phyloP scores from a whole-genome alignment of 345 rosid species.

The Lumnitzera racemosa region DNA sequence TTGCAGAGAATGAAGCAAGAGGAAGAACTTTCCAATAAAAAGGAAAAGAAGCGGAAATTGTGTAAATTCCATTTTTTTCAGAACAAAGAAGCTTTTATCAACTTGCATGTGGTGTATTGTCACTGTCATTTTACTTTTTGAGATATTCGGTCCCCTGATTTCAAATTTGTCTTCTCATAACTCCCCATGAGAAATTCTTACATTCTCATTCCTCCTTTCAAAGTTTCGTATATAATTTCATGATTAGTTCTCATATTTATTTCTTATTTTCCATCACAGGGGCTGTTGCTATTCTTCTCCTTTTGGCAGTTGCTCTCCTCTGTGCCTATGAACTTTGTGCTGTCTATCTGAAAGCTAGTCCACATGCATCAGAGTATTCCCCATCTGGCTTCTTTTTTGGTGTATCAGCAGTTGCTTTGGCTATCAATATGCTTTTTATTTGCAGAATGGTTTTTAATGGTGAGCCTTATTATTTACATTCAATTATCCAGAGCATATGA shows the following conservation, averaged over 20 bases:
- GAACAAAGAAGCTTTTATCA: too few relatives aligned
- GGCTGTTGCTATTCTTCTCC: conserved; percentile 96
- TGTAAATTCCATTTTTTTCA: too few relatives aligned
- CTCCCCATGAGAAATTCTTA: too few relatives aligned
- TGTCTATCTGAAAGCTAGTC: conserved; percentile 90
- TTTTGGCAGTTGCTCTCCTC: conserved; percentile 85
- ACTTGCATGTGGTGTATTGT: too few relatives aligned
- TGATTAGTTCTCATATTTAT: conserved; percentile 12
- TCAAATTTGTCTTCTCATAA: too few relatives aligned
- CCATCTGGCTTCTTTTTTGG: conserved; percentile 99
- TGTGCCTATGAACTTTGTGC: conserved; percentile 98
- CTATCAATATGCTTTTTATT: conserved; percentile 97
- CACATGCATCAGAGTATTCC: conserved; percentile 83
- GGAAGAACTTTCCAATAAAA: too few relatives aligned
- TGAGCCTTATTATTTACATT: conserved; percentile 28
- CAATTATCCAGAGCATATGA: conserved; percentile 1
- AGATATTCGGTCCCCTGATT: too few relatives aligned
- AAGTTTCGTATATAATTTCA: not conserved
- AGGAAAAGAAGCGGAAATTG: too few relatives aligned
- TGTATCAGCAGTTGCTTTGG: conserved; percentile 94
- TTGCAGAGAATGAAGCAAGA: too few relatives aligned
- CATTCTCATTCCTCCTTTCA: too few relatives aligned
- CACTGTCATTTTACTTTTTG: too few relatives aligned
- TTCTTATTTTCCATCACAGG: conserved; percentile 37
- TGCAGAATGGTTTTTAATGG: conserved; percentile 98